Percentiles rank a stretch among this genome's conserved stretches.
Conservation (phyloP, 805 yeast species). For the Wickerhamiella sorbophila region DNA sequence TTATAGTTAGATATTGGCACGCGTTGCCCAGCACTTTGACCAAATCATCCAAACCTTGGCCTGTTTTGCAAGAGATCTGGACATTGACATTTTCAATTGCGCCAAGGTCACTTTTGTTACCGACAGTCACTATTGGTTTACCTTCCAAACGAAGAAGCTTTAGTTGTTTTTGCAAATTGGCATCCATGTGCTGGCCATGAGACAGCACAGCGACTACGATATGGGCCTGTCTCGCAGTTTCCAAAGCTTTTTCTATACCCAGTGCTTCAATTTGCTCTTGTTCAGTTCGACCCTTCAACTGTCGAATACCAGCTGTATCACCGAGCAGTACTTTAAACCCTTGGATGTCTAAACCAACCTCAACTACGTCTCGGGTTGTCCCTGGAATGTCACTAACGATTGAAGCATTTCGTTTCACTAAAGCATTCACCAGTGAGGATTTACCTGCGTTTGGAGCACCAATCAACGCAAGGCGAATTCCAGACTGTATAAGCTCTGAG, state of each 20-base stretch:
- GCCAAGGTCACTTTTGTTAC: conserved; percentile 24
- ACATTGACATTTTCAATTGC: not conserved
- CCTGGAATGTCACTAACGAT: conserved; percentile 88
- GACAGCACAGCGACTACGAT: conserved; percentile 54
- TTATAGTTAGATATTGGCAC: conserved; percentile 38
- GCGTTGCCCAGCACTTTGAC: conserved; percentile 28
- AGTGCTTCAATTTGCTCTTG: conserved; percentile 52
- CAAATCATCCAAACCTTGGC: conserved; percentile 41
- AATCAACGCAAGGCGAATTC: conserved; percentile 55
- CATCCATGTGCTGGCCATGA: conserved; percentile 3
- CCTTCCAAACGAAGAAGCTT: conserved; percentile 6
- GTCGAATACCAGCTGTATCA: conserved; percentile 86
- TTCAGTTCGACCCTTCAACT: conserved; percentile 5
- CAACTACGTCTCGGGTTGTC: conserved; percentile 82
- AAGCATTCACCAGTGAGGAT: conserved; percentile 64
- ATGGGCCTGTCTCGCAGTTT: conserved; percentile 47
- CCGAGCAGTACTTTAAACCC: conserved; percentile 77
- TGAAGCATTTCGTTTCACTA: conserved; percentile 71
- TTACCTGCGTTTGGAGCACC: conserved; percentile 98
- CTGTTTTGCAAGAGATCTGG: conserved; percentile 32
- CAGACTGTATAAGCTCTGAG: conserved; percentile 46
- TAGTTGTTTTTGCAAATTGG: conserved; percentile 12
- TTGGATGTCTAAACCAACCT: conserved; percentile 61
- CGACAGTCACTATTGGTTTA: conserved; percentile 19
- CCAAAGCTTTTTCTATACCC: conserved; percentile 69